These are phyloP conservation scores for Diaporthe vexans DNA, from an alignment of 2,329 filamentous ascomycete genomes.

Conservation along the genomic window DNA sequence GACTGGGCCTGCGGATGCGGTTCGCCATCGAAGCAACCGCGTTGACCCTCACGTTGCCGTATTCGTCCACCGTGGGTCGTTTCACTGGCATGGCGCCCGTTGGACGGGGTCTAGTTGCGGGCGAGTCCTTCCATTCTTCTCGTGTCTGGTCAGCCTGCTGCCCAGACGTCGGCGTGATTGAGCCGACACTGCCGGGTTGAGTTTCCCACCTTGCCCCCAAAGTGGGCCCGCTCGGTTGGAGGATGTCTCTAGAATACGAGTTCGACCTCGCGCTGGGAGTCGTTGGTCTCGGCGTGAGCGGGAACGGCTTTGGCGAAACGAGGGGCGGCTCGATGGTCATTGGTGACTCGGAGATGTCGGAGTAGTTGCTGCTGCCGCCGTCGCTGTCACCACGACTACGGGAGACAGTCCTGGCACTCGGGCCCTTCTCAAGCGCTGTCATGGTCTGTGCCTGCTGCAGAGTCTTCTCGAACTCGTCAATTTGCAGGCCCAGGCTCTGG, in stretches of 20 bases:
- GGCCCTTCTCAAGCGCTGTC: constrained; percentile 38
- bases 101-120: constrained; percentile 4
- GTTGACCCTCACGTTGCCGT: constrained; percentile 18
- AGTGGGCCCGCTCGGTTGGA: constrained; percentile 2
- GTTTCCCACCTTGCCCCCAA: constrained; percentile 25
- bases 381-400: constrained; percentile 40
- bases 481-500: constrained; percentile 63
- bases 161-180: constrained; percentile 9
- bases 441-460: constrained; percentile 49
- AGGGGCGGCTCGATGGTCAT: constrained; percentile 39
- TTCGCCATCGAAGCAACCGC: constrained; percentile 11
- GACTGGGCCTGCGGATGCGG: constrained; percentile 16
- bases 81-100: constrained; percentile 6
- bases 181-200: constrained; percentile 12
- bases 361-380: constrained; percentile 41
- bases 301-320: constrained; percentile 40
- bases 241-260: constrained; percentile 4
- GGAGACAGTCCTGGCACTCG: constrained; percentile 1
- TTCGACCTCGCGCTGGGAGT: constrained; percentile 5
- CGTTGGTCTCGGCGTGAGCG: constrained; percentile 37
- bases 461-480: constrained; percentile 57
- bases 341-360: constrained; percentile 38
- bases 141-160: constrained; percentile 1
- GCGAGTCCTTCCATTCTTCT: constrained; percentile 12
- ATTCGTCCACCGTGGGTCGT: constrained; percentile 33